Percentiles rank a stretch among this genome's conserved stretches.
Evolutionary conservation across 805 yeast genomes (phyloP).

Genomic region (Cyberlindnera suaveolens): DNA sequence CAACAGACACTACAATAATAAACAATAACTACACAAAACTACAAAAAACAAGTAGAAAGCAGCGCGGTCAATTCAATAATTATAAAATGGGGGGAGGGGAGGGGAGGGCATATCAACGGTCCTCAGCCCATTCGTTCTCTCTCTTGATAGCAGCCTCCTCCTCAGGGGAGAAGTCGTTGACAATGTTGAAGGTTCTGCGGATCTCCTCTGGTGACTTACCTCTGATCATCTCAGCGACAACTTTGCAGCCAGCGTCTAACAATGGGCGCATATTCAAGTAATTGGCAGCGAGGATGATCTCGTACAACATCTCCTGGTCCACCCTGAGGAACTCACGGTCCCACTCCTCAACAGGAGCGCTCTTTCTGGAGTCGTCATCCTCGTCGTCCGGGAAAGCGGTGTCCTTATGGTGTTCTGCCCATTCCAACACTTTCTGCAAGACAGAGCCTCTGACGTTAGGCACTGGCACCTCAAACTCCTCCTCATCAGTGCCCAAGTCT

Average conservation of each 20-base stretch:
- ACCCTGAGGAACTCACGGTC: slow-evolving; percentile 90
- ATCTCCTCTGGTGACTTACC: slow-evolving; percentile 78
- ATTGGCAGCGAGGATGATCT: slow-evolving; percentile 76
- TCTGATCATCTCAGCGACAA: slow-evolving; percentile 79
- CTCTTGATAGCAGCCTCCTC: slow-evolving; percentile 84
- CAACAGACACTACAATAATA: neutral
- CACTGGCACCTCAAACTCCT: slow-evolving; percentile 73
- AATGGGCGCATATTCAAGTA: slow-evolving; percentile 70
- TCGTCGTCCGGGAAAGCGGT: slow-evolving; percentile 70
- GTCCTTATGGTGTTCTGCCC: slow-evolving; percentile 94
- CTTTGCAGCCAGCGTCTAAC: slow-evolving; percentile 73
- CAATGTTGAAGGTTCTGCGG: slow-evolving; percentile 73
- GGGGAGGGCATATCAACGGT: slow-evolving; percentile 39
- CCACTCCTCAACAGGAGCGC: slow-evolving; percentile 95
- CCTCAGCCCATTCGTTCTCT: slow-evolving; percentile 90
- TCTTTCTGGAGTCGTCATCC: slow-evolving; percentile 77
- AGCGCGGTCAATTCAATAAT: neutral
- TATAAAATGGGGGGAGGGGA: neutral
- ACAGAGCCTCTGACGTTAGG: slow-evolving; percentile 88
- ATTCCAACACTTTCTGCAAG: slow-evolving; percentile 84
- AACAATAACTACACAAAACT: neutral
- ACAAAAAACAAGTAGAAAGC: neutral
- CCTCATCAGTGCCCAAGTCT: slow-evolving; percentile 44
- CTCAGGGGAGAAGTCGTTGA: slow-evolving; percentile 78
- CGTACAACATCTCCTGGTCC: slow-evolving; percentile 85